Percentiles rank a stretch among this genome's conserved stretches.
These are phyloP conservation scores for Diaporthe helianthi DNA, from an alignment of 2,329 filamentous ascomycete species.

Conservation along the genomic window DNA sequence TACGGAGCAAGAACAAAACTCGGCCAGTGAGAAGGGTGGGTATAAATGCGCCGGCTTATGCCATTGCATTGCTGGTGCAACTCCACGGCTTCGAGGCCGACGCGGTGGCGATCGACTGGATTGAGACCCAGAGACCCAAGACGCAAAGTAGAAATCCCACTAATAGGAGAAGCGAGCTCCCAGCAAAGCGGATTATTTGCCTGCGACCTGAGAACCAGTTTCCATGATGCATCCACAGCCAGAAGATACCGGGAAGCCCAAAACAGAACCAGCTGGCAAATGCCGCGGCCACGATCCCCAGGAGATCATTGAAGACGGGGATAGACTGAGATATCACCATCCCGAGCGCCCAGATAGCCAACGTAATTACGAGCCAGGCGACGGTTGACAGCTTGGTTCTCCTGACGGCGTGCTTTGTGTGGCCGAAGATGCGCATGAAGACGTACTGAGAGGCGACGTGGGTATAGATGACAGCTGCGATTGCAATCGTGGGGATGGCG, in stretches of 20 bases:
- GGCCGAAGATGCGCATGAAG: constrained; percentile 67
- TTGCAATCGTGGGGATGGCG: constrained; percentile 72
- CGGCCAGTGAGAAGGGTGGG: no score
- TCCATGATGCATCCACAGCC: constrained; percentile 55
- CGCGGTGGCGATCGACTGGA: constrained; percentile 45
- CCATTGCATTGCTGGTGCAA: constrained; percentile 40
- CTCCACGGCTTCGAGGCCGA: constrained; percentile 45
- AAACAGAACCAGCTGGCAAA: constrained; percentile 73
- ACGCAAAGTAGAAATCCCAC: constrained; percentile 46
- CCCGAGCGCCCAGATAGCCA: constrained; percentile 63
- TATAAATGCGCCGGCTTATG: background rate
- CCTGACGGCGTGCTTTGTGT: constrained; percentile 61
- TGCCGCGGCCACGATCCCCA: constrained; percentile 67
- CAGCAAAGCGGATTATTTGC: constrained; percentile 42
- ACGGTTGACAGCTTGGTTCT: constrained; percentile 57
- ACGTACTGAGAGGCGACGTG: constrained; percentile 72
- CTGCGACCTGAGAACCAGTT: constrained; percentile 46
- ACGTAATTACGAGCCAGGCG: constrained; percentile 65
- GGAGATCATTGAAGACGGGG: constrained; percentile 70
- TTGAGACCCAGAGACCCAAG: constrained; percentile 48
- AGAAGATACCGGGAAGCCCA: constrained; percentile 54
- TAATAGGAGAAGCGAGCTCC: constrained; percentile 43
- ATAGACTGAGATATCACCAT: constrained; percentile 74
- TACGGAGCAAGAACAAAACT: no score
- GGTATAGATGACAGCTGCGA: constrained; percentile 74